Percentiles rank a stretch among this genome's conserved stretches.
phyloP scores from a whole-genome alignment of 2,329 filamentous ascomycete species.

The Aspergillus sp. region DNA sequence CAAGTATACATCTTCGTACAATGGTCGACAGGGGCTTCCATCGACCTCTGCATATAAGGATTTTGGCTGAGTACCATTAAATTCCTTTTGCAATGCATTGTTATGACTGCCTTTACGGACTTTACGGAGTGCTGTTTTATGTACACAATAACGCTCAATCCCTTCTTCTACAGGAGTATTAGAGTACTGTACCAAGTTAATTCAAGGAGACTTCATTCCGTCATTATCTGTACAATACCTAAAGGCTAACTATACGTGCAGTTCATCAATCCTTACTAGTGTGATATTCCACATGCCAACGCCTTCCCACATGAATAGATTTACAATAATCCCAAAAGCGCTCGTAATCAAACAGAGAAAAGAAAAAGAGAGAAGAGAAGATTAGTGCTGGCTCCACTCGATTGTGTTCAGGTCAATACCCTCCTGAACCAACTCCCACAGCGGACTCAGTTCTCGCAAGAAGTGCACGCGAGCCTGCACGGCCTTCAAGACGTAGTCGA shows the following conservation, averaged over 20 bases:
- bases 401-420: conserved; percentile 93
- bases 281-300: conserved; percentile 18
- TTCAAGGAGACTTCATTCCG: background rate
- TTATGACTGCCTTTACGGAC: too few relatives aligned
- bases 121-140: too few relatives aligned
- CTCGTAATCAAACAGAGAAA: conserved; percentile 5
- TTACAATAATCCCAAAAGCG: conserved; percentile 7
- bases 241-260: background rate
- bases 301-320: conserved; percentile 11
- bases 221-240: conserved; percentile 12
- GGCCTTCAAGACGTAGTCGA: conserved; percentile 94
- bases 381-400: conserved; percentile 84
- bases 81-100: too few relatives aligned
- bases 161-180: too few relatives aligned
- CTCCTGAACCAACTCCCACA: conserved; percentile 98
- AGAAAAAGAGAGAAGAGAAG: conserved; percentile 7
- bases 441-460: conserved; percentile 84
- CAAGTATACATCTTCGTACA: too few relatives aligned
- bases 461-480: conserved; percentile 87
- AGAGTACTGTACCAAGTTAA: too few relatives aligned
- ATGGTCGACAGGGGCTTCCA: too few relatives aligned
- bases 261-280: conserved; percentile 8
- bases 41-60: too few relatives aligned
- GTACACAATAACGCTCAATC: too few relatives aligned
- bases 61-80: too few relatives aligned